A percentile compares a stretch with the other conserved stretches of the same genome.
phyloP scores from a whole-genome alignment of 768 basidiomycete species.

The Tricholomella constricta region DNA sequence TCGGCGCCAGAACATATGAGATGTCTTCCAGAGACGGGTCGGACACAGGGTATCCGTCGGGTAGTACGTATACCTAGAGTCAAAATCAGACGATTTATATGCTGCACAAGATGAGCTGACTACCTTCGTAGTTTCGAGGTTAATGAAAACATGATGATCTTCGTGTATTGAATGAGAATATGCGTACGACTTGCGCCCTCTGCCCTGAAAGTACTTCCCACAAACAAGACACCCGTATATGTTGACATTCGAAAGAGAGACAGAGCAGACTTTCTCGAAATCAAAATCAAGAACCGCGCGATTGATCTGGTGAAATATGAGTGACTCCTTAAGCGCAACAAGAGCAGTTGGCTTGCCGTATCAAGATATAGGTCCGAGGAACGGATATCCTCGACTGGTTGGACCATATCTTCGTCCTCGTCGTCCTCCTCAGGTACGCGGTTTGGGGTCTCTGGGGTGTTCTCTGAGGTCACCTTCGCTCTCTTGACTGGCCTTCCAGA shows the following conservation, averaged over 20 bases:
- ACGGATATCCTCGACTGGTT: constrained; percentile 35
- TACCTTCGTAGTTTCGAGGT: constrained; percentile 92
- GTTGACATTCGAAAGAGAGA: constrained; percentile 95
- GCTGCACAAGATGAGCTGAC: constrained; percentile 18
- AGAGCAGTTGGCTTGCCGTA: constrained; percentile 59
- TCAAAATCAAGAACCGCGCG: constrained; percentile 93
- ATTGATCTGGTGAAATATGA: constrained; percentile 66
- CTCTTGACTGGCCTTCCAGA: constrained; percentile 39
- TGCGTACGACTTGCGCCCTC: constrained; percentile 91
- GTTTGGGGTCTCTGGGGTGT: neutral
- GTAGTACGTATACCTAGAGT: constrained; percentile 89
- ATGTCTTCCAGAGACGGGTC: constrained; percentile 98
- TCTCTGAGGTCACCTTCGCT: constrained; percentile 21
- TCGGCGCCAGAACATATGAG: constrained; percentile 83
- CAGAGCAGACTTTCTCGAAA: constrained; percentile 98
- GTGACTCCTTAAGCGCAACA: constrained; percentile 10
- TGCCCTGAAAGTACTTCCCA: constrained; percentile 98
- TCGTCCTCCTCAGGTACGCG: constrained; percentile 19
- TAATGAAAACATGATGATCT: constrained; percentile 98
- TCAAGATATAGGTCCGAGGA: constrained; percentile 93
- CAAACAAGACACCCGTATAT: constrained; percentile 97
- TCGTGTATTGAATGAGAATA: constrained; percentile 98
- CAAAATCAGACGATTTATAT: constrained; percentile 12
- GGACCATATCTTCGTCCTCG: constrained; percentile 33
- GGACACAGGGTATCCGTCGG: constrained; percentile 94